Conservation (phyloP, 257 asterid species). For the Solanum tarapatanum region DNA sequence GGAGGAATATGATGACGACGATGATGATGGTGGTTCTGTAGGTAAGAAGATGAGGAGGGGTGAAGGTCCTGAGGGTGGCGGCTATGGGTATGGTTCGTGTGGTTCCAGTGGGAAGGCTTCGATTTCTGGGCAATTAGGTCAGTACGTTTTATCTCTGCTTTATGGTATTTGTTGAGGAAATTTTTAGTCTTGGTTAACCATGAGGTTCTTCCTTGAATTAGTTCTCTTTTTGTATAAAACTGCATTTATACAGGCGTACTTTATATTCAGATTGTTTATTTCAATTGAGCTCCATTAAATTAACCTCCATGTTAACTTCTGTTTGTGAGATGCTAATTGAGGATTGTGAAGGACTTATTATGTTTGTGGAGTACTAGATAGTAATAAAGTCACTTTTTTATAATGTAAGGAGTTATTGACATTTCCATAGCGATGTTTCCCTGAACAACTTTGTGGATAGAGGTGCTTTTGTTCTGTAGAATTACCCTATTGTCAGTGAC, state of each 20-base stretch:
- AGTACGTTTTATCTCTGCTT: neutral
- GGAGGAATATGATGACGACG: constrained; percentile 59
- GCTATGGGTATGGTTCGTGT: constrained; percentile 53
- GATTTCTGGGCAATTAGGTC: neutral
- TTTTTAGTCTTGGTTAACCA: neutral
- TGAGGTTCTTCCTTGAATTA: neutral
- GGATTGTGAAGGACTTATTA: neutral
- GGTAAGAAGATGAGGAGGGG: constrained; percentile 42
- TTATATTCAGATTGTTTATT: neutral
- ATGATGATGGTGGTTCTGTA: constrained; percentile 37
- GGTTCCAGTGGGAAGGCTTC: constrained; percentile 45
- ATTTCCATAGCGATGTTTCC: neutral
- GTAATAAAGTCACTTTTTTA: neutral
- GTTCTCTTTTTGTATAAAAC: neutral
- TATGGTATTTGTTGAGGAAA: neutral
- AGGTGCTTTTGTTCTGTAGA: neutral
- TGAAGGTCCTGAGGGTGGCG: constrained; percentile 45
- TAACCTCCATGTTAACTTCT: neutral
- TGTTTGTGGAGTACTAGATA: neutral
- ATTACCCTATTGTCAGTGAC: neutral
- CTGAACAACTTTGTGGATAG: neutral
- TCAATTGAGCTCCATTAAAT: neutral
- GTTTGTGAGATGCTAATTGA: neutral
- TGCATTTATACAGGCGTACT: neutral
- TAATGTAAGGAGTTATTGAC: neutral